Evolutionary conservation across 2,329 filamentous ascomycete species (phyloP).

Genomic region (Fusarium sp.): DNA sequence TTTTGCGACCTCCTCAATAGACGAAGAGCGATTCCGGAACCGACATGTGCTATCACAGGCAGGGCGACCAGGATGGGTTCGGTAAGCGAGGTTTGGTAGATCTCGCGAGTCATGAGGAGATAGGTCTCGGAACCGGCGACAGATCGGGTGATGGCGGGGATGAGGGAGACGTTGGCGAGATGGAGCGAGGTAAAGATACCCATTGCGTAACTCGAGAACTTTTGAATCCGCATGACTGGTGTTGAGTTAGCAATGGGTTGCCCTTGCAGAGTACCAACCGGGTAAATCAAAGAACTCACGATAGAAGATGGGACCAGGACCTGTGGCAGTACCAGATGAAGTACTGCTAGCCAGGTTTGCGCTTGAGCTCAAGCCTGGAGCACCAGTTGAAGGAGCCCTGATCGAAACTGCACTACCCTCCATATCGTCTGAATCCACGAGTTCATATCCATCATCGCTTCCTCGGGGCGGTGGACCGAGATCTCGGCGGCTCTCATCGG

Average conservation of each 20-base stretch:
- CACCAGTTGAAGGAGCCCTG: conserved; percentile 56
- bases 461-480: conserved; percentile 42
- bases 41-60: conserved; percentile 80
- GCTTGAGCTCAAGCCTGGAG: conserved; percentile 68
- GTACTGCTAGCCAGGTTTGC: conserved; percentile 27
- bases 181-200: conserved; percentile 81
- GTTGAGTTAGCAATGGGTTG: conserved; percentile 4
- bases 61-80: conserved; percentile 84
- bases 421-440: conserved; percentile 42
- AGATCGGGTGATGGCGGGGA: conserved; percentile 79
- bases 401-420: conserved; percentile 46
- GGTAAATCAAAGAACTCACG: conserved; percentile 59
- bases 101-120: conserved; percentile 88
- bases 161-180: conserved; percentile 82
- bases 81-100: conserved; percentile 86
- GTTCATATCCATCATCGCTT: conserved; percentile 46
- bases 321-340: conserved; percentile 38
- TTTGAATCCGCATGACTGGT: conserved; percentile 72
- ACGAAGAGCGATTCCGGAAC: conserved; percentile 80
- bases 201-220: conserved; percentile 89
- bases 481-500: conserved; percentile 55
- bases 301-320: conserved; percentile 80
- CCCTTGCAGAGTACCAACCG: neutral
- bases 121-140: conserved; percentile 83
- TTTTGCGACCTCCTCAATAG: conserved; percentile 79